Percentiles rank a stretch among this genome's conserved stretches.
Conservation (phyloP, 2,329 filamentous ascomycete genomes). For the Coleophoma cylindrospora region DNA sequence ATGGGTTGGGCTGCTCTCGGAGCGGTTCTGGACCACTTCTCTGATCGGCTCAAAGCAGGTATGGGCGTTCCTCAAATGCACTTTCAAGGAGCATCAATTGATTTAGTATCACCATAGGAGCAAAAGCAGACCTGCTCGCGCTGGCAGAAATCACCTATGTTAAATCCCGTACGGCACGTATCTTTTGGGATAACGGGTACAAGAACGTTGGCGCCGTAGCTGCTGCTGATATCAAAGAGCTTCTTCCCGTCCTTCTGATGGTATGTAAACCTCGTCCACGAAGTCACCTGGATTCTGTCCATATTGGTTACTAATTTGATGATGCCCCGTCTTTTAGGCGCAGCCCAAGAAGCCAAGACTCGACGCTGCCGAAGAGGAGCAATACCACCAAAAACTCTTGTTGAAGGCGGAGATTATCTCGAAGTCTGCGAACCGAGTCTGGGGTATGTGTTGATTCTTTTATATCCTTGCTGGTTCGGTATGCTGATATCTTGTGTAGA, state of each 20-base stretch:
- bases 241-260: constrained; percentile 69
- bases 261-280: constrained; percentile 30
- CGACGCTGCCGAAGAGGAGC: constrained; percentile 50
- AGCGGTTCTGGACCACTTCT: constrained; percentile 70
- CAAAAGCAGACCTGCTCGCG: constrained; percentile 64
- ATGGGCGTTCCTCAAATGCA: not conserved
- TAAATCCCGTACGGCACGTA: constrained; percentile 68
- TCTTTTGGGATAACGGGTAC: constrained; percentile 75
- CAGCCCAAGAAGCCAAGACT: constrained; percentile 61
- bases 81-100: too few relatives aligned
- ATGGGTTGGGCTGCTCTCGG: constrained; percentile 73
- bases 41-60: constrained; percentile 62
- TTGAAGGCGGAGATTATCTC: constrained; percentile 65
- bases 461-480: not conserved
- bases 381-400: constrained; percentile 58
- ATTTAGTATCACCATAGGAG: constrained; percentile 36
- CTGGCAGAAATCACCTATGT: constrained; percentile 69
- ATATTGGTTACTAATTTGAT: too few relatives aligned
- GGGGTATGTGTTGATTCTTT: constrained; percentile 34
- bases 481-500: not conserved
- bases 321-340: constrained; percentile 36
- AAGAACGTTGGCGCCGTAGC: constrained; percentile 63
- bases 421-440: constrained; percentile 63
- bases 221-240: constrained; percentile 61
- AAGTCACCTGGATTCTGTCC: too few relatives aligned